Percentiles rank a stretch among this genome's conserved stretches.
Evolutionary conservation across 805 yeast species (phyloP).

Genomic region (Debaryomyces prosopidis): DNA sequence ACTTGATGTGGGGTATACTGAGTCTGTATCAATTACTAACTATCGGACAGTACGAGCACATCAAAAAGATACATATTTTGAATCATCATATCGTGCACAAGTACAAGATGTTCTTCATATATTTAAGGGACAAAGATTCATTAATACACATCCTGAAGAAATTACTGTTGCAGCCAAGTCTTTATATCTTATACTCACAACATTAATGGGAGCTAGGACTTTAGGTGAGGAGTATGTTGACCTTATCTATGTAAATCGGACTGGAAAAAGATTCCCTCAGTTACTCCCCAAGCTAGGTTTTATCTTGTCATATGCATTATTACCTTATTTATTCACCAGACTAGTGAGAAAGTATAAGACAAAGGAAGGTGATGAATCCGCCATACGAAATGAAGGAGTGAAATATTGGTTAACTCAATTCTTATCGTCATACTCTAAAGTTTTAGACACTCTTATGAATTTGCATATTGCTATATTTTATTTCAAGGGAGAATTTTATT

Average conservation of each 20-base stretch:
- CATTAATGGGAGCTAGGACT: conserved; percentile 74
- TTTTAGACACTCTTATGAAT: conserved; percentile 57
- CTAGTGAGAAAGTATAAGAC: conserved; percentile 23
- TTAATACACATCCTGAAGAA: conserved; percentile 63
- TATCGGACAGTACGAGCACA: conserved; percentile 66
- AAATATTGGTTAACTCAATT: conserved; percentile 17
- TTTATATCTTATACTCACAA: conserved; percentile 71
- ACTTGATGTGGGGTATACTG: neutral
- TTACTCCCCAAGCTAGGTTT: conserved; percentile 53
- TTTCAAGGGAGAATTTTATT: conserved; percentile 79
- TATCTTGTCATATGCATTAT: conserved; percentile 56
- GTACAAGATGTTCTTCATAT: conserved; percentile 56
- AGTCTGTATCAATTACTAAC: conserved; percentile 21
- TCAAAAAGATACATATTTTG: conserved; percentile 83
- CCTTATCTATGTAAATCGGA: conserved; percentile 58
- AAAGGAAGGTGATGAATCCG: conserved; percentile 11
- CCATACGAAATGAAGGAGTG: neutral
- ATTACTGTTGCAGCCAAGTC: conserved; percentile 58
- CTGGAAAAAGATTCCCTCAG: conserved; percentile 52
- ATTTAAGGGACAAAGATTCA: conserved; percentile 62
- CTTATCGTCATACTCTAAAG: conserved; percentile 42
- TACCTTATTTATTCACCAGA: conserved; percentile 56
- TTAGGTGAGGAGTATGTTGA: conserved; percentile 95
- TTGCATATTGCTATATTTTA: conserved; percentile 81
- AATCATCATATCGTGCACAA: conserved; percentile 52